Evolutionary conservation across 306 rosid genomes (phyloP).

Genomic region (Gynostemma pentaphyllum): DNA sequence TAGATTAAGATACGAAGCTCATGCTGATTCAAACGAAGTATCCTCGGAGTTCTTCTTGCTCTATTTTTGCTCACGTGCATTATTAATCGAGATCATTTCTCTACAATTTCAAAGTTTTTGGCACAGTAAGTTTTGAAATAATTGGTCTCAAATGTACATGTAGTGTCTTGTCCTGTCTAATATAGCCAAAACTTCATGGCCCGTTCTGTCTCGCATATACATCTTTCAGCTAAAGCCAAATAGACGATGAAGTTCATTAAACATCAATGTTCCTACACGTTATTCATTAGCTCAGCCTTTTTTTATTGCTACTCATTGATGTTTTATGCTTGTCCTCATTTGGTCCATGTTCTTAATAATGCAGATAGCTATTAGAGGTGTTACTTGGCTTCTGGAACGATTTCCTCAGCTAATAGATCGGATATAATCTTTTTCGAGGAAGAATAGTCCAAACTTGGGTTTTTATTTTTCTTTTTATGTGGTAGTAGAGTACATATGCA

Average conservation of each 20-base stretch:
- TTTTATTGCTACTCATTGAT: background rate
- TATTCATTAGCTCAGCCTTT: background rate
- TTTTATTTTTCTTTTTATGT: too few species aligned
- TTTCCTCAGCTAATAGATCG: constrained; percentile 60
- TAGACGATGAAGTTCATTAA: background rate
- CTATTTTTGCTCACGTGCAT: background rate
- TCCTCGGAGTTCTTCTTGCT: background rate
- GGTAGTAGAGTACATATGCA: too few species aligned
- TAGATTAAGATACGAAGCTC: background rate
- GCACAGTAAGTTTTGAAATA: background rate
- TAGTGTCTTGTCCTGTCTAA: background rate
- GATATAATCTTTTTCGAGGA: constrained; percentile 14
- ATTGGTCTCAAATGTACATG: background rate
- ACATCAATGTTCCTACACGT: background rate
- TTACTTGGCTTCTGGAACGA: constrained; percentile 72
- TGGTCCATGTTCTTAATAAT: constrained; percentile 1
- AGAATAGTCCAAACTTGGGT: too few species aligned
- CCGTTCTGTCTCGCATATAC: background rate
- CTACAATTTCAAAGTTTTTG: background rate
- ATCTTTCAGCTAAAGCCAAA: background rate
- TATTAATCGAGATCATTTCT: background rate
- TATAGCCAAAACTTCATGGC: background rate
- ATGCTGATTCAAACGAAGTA: background rate
- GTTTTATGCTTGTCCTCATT: background rate
- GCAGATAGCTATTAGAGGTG: constrained; percentile 53